Percentiles rank a stretch among this genome's conserved stretches.
These are phyloP conservation scores for Nothophoma quercina DNA, from an alignment of 2,329 filamentous ascomycete genomes.

Conservation along the genomic window DNA sequence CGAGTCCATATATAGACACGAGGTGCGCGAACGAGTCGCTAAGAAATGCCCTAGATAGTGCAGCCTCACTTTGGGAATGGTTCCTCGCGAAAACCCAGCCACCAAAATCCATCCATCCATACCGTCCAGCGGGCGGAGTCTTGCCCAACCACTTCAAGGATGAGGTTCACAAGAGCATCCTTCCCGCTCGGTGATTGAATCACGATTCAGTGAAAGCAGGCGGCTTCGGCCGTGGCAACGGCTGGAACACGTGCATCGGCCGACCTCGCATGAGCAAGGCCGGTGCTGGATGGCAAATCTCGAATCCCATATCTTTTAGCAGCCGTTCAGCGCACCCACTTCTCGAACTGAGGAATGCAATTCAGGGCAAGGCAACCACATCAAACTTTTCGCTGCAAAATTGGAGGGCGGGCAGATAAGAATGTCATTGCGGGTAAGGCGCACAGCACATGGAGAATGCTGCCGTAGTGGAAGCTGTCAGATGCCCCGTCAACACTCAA, in stretches of 20 bases:
- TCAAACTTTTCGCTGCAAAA: not conserved
- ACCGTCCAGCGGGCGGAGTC: not conserved
- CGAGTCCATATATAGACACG: constrained; percentile 3
- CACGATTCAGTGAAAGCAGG: not conserved
- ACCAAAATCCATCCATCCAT: not conserved
- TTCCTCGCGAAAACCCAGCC: constrained; percentile 2
- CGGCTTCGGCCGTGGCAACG: not conserved
- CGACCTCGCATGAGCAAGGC: not conserved
- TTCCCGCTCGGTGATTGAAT: not conserved
- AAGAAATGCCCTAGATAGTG: not conserved
- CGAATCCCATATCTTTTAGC: not conserved
- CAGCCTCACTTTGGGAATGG: constrained; percentile 6
- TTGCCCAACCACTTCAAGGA: not conserved
- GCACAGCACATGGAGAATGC: constrained; percentile 12
- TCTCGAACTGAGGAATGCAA: not conserved
- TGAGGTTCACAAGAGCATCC: not conserved
- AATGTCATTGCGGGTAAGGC: constrained; percentile 21
- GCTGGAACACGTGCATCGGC: constrained; percentile 2
- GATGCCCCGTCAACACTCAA: constrained; percentile 7
- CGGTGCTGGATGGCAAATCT: not conserved
- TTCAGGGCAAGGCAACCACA: not conserved
- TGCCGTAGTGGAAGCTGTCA: constrained; percentile 15
- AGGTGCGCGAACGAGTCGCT: not conserved
- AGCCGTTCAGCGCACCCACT: not conserved
- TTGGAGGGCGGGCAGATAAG: constrained; percentile 15